Evolutionary conservation across 768 basidiomycete species (phyloP).

Genomic region (Hygrophorus pudorinus): DNA sequence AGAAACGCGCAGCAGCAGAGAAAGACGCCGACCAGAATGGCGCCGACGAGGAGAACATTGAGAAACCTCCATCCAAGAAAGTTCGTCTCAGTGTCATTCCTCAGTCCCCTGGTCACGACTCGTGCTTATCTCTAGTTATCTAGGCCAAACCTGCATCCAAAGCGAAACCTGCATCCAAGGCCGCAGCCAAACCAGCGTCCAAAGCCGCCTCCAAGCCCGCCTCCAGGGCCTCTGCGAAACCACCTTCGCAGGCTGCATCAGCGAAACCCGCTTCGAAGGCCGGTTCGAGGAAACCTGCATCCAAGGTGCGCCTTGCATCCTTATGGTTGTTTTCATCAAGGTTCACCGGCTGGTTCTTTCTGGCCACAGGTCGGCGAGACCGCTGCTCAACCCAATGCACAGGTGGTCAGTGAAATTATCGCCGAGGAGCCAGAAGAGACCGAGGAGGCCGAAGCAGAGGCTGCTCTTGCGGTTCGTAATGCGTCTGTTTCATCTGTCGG

Average conservation of each 20-base stretch:
- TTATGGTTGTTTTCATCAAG: conserved; percentile 10
- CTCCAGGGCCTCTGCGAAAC: conserved; percentile 25
- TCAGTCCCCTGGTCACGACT: not conserved
- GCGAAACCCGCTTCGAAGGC: conserved; percentile 21
- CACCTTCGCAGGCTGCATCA: conserved; percentile 24
- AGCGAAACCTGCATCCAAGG: conserved; percentile 33
- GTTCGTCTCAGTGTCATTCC: conserved; percentile 20
- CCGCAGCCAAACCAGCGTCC: conserved; percentile 26
- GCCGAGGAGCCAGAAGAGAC: conserved; percentile 32
- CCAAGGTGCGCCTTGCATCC: conserved; percentile 33
- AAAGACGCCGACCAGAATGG: conserved; percentile 32
- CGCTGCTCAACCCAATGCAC: conserved; percentile 24
- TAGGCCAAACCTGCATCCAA: conserved; percentile 28
- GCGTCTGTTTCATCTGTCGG: not conserved
- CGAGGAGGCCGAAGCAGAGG: conserved; percentile 31
- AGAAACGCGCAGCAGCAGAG: conserved; percentile 21
- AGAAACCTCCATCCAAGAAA: conserved; percentile 55
- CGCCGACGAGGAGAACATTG: conserved; percentile 26
- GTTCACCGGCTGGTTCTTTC: conserved; percentile 9
- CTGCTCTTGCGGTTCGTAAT: conserved; percentile 16
- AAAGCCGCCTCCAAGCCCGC: conserved; percentile 25
- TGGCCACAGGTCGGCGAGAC: conserved; percentile 28
- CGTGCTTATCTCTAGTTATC: not conserved
- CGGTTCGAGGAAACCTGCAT: conserved; percentile 30
- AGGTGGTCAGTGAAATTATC: conserved; percentile 35